Base-by-base conservation (phyloP, 1,284 basidiomycete genomes). In the Tilletia walkeri region DNA sequence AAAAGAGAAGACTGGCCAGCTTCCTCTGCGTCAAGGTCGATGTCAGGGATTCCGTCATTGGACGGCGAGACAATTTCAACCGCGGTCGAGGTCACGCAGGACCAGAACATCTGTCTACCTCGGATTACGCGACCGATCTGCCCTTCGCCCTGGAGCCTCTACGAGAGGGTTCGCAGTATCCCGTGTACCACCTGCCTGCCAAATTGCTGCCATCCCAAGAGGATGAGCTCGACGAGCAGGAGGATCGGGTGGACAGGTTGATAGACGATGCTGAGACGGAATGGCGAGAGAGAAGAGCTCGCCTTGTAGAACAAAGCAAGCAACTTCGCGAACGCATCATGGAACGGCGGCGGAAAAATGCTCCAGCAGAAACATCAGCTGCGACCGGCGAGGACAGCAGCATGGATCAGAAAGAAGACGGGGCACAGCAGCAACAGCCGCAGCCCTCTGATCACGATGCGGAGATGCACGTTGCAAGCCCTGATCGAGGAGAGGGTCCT, bases 1-100 rank as follows among this genome's bases (percentile, higher is more conserved):
- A 65, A 24, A 71, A 71, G 66, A 70, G 72, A 61, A 67, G 72
- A 16, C 70, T 73, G n/a, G 71, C 72, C 24, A 71, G 70, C 66
- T 73, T 71, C 53, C 68, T 71, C 20, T 34, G 63, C 66, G 18
- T 48, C 39, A 18, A n/a, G n/a, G 56, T 41, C 18, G 18, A 24
- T n/a, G 16, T 16, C 39, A 24, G 36, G 30, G 16, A 9, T 38
- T 24, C 72, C 45, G 4, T 38, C 63, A 59, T n/a, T 34, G 20
- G 36, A 18, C 7, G 66, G 53, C 10, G 34, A 36, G n/a, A 47
- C 68, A 53, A 63, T 39, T 4, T 65, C 61, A 0, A 67, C 56
- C 7, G 66, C 53, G 36, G 20, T 14, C 10, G 45, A 49, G n/a
- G 69, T n/a, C 30, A 41, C 16, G 7, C 34, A 18, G 5, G 14